Base-by-base conservation (phyloP, 768 basidiomycete species). In the Cystobasidium ongulense region DNA sequence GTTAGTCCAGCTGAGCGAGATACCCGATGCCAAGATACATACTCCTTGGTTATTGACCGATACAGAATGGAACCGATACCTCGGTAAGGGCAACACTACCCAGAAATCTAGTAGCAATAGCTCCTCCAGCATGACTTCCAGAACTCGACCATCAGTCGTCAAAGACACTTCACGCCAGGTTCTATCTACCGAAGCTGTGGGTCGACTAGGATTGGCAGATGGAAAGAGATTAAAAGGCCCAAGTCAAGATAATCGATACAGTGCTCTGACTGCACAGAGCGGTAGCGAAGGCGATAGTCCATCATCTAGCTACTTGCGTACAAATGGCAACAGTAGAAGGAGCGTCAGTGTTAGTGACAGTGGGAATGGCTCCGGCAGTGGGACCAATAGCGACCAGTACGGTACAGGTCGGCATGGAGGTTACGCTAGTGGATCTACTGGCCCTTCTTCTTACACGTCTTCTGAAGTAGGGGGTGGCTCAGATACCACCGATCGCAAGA, bases 1-100 rank as follows among this genome's bases (percentile, higher is more conserved):
- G 78, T 73, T 79, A 4, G 75, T 76, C 1, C 62, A 73, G 29
- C 76, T 79, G 38, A 8, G 46, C 17, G 11, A 39, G 8, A 59
- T 75, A n/a, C 66, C 53, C 17, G 21, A 5, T n/a, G 29, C 21
- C 10, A 70, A 25, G 38, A 23, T 50, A 61, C 36, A 63, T 77
- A 43, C 77, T 75, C 67, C 71, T 39, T 23, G 65, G 65, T 43
- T 67, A 13, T 46, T 67, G 29, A 46, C 25, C 7, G 65, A 67
- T 52, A n/a, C 38, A 41, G 65, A 67, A 31, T 67, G 65, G 65
- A 77, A 76, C 5, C 76, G 76, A 77, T 66, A 68, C 18, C 54
- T 79, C 41, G 4, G 63, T 18, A 23, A 39, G 2, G 25, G 23
- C 53, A 43, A 23, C 75, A 57, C 63, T 63, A 33, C 27, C 3